A percentile compares a stretch with the other conserved stretches of the same genome.
phyloP scores from a whole-genome alignment of 805 yeast genomes.

The Ogataea neopini region DNA sequence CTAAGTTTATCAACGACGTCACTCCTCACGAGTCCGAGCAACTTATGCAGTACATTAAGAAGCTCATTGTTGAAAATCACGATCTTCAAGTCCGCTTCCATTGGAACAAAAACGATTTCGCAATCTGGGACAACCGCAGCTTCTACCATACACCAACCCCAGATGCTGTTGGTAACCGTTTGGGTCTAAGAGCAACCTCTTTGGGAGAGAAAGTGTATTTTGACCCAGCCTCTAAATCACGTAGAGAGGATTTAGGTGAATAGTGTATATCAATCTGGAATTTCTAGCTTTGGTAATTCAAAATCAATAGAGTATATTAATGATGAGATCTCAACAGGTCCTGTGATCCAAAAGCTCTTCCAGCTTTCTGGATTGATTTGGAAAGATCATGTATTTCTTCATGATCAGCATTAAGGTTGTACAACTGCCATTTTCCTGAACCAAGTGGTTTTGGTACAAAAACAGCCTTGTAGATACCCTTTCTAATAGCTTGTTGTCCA shows the following conservation, averaged over 20 bases:
- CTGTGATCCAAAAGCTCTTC: slow-evolving; percentile 44
- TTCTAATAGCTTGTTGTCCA: slow-evolving; percentile 56
- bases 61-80: slow-evolving; percentile 47
- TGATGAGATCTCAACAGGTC: slow-evolving; percentile 38
- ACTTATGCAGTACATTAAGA: slow-evolving; percentile 42
- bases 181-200: not conserved
- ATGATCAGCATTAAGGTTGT: slow-evolving; percentile 39
- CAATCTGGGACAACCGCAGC: slow-evolving; percentile 44
- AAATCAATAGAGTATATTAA: not conserved
- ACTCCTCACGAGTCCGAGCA: slow-evolving; percentile 49
- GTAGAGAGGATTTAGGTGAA: not conserved
- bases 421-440: slow-evolving; percentile 50
- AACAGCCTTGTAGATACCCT: slow-evolving; percentile 49
- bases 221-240: slow-evolving; percentile 1
- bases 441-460: slow-evolving; percentile 52
- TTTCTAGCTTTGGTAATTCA: not conserved
- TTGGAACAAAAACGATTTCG: slow-evolving; percentile 46
- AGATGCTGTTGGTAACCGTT: not conserved
- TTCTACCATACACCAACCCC: not conserved
- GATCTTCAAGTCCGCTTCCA: slow-evolving; percentile 56
- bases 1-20: slow-evolving; percentile 51
- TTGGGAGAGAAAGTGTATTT: not conserved
- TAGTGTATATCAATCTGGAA: too few relatives aligned
- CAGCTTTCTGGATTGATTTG: slow-evolving; percentile 38
- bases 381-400: slow-evolving; percentile 54